Evolutionary conservation across 371 early-diverging fungal species (phyloP).

Genomic region (Nematocida ausubeli): DNA sequence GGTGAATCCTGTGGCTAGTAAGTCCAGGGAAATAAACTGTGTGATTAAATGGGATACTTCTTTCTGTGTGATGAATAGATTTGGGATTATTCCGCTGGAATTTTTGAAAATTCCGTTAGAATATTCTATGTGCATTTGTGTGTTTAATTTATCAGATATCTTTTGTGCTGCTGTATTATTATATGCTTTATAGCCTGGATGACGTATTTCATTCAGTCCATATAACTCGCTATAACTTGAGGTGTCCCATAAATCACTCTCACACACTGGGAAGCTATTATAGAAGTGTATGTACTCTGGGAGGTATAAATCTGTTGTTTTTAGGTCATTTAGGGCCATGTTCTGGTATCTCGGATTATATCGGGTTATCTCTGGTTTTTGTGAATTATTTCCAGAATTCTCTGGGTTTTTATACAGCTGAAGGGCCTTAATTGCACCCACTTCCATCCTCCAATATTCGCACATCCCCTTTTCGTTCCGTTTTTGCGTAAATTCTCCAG

Average conservation of each 20-base stretch:
- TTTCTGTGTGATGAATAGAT: neutral
- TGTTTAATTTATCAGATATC: neutral
- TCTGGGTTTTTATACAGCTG: neutral
- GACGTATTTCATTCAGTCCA: constrained; percentile 4
- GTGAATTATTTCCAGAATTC: neutral
- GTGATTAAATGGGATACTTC: constrained; percentile 14
- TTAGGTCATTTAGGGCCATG: neutral
- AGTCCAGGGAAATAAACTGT: neutral
- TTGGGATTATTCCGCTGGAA: no score
- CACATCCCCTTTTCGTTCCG: constrained; percentile 16
- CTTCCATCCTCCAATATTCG: constrained; percentile 37
- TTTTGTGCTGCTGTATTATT: neutral
- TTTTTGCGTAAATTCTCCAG: constrained; percentile 18
- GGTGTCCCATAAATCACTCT: neutral
- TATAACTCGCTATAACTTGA: neutral
- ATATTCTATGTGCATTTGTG: neutral
- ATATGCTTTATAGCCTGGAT: neutral
- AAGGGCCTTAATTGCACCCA: neutral
- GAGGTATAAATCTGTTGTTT: neutral
- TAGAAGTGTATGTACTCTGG: constrained; percentile 54
- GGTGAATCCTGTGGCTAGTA: constrained; percentile 25
- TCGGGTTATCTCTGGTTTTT: no score
- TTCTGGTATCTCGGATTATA: no score
- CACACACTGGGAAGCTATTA: constrained; percentile 37
- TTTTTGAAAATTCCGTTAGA: neutral